Percentiles rank a stretch among this genome's conserved stretches.
Conservation (phyloP, 768 basidiomycete genomes). For the Lactarius hatsudake region DNA sequence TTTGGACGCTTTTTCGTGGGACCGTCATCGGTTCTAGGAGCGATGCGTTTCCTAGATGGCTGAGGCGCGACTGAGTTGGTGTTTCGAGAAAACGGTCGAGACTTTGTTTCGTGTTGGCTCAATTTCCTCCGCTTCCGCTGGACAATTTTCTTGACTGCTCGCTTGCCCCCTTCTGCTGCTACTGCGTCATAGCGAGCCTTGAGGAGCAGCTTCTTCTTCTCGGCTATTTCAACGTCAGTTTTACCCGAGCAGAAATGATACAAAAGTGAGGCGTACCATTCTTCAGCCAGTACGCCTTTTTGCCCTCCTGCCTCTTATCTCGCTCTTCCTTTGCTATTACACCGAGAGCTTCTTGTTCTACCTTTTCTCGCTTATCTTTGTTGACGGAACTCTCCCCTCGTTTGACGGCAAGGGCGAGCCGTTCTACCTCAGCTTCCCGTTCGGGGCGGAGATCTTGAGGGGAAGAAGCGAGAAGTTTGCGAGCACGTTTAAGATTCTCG, state of each 20-base stretch:
- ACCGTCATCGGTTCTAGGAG: slow-evolving; percentile 13
- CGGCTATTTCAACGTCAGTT: slow-evolving; percentile 46
- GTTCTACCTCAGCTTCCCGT: slow-evolving; percentile 63
- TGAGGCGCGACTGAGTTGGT: slow-evolving; percentile 9
- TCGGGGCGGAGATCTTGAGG: slow-evolving; percentile 58
- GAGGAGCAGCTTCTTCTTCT: slow-evolving; percentile 70
- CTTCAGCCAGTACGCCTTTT: slow-evolving; percentile 85
- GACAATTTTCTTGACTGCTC: slow-evolving; percentile 82
- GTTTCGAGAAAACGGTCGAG: slow-evolving; percentile 57
- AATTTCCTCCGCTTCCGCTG: slow-evolving; percentile 88
- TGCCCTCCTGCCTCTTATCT: slow-evolving; percentile 70
- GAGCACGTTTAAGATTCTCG: slow-evolving; percentile 64
- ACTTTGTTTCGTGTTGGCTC: slow-evolving; percentile 85
- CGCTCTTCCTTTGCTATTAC: slow-evolving; percentile 49
- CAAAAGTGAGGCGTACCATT: slow-evolving; percentile 47
- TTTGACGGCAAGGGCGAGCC: slow-evolving; percentile 72
- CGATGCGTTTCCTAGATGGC: slow-evolving; percentile 18
- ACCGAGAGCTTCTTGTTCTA: slow-evolving; percentile 66
- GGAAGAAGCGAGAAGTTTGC: slow-evolving; percentile 57
- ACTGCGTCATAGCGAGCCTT: slow-evolving; percentile 79
- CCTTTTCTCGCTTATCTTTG: slow-evolving; percentile 59
- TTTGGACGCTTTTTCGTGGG: slow-evolving; percentile 29
- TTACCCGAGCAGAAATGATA: slow-evolving; percentile 6
- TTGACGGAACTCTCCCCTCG: slow-evolving; percentile 76
- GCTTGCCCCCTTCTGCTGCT: slow-evolving; percentile 69